Conservation (phyloP, 2,329 filamentous ascomycete genomes). For the Harringtonia aguacate region DNA sequence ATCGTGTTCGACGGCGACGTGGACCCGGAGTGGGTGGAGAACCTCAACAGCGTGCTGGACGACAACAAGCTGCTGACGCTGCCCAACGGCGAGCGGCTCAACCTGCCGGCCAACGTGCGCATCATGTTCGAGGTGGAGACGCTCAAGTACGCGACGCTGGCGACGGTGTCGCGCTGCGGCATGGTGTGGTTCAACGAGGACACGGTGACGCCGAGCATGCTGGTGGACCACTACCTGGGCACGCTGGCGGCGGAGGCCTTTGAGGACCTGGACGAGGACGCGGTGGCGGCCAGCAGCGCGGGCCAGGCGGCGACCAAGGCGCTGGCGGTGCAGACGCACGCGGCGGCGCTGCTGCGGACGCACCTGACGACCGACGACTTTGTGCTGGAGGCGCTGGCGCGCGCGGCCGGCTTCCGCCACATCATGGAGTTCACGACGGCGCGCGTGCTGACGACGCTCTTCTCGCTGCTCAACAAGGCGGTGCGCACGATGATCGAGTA, state of each 20-base stretch:
- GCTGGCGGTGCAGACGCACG: conserved; percentile 64
- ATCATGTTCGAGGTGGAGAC: conserved; percentile 99
- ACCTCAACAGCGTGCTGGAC: conserved; percentile 97
- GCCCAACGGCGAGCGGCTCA: conserved; percentile 95
- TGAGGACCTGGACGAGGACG: conserved; percentile 92
- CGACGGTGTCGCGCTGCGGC: conserved; percentile 98
- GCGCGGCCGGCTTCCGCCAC: conserved; percentile 72
- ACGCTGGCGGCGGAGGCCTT: conserved; percentile 74
- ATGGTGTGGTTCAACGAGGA: conserved; percentile 99
- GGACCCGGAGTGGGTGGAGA: conserved; percentile 99
- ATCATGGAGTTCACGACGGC: conserved; percentile 98
- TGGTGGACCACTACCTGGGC: conserved; percentile 85
- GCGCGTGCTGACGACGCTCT: conserved; percentile 82
- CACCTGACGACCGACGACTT: conserved; percentile 73
- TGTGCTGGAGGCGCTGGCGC: conserved; percentile 63
- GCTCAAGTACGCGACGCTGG: conserved; percentile 91
- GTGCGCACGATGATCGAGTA: conserved; percentile 92
- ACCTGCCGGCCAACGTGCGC: conserved; percentile 84
- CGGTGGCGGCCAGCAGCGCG: conserved; percentile 43
- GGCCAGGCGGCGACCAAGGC: conserved; percentile 70
- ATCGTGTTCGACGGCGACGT: conserved; percentile 99
- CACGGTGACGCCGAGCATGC: conserved; percentile 85
- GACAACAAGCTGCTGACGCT: conserved; percentile 97
- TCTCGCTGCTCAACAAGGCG: conserved; percentile 90
- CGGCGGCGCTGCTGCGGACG: conserved; percentile 67